Evolutionary conservation across 192 early-diverging fungal species (phyloP), one percentile per base, ranked within the genome.

Genomic region (Coemansia sp.): DNA sequence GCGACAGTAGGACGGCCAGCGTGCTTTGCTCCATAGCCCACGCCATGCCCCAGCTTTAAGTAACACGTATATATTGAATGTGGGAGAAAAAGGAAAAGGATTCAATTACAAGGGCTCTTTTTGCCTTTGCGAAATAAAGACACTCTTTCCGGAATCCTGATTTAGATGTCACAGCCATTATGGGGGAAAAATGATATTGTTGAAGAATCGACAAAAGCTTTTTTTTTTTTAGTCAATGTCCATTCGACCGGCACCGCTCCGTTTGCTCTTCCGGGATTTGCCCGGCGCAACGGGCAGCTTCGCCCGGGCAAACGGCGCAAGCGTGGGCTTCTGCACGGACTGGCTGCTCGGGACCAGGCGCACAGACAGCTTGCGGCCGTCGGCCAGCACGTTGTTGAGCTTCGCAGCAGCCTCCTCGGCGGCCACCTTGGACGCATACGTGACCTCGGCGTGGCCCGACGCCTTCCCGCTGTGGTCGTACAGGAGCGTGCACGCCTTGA

Each of bases 401-500:
- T 67, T 68, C 18, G 59, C 66, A n/a, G 58, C 72, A 2, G 80
- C 80, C 56, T 65, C 56, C 22, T 68, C 60, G 8, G 80, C 80
- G 4, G 73, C 48, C 28, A 60, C 58, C 64, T 76, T 73, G 12
- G 62, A 28, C 1, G 58, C 46, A 56, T 69, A 81, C 22, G 69
- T 71, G 4, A 81, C 57, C 56, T 81, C 67, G 2, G 80, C 80
- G 38, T 77, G 64, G 6, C 80, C 80, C 25, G 80, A 71, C 6
- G 80, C 60, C 64, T 64, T 70, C 30, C 70, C 73, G 4, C 30
- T 69, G 25, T 54, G 63, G 42, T 73, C 73, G 23, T 73, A 81
- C 18, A 81, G 58, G 40, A 81, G 42, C 21, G 72, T 81, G 45
- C 80, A 77, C 28, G 60, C 67, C 45, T 65, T 71, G 40, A 81